A percentile compares a stretch with the other conserved stretches of the same genome.
Evolutionary conservation across 2,329 filamentous ascomycete species (phyloP).

Genomic region (Cadophora gregata): DNA sequence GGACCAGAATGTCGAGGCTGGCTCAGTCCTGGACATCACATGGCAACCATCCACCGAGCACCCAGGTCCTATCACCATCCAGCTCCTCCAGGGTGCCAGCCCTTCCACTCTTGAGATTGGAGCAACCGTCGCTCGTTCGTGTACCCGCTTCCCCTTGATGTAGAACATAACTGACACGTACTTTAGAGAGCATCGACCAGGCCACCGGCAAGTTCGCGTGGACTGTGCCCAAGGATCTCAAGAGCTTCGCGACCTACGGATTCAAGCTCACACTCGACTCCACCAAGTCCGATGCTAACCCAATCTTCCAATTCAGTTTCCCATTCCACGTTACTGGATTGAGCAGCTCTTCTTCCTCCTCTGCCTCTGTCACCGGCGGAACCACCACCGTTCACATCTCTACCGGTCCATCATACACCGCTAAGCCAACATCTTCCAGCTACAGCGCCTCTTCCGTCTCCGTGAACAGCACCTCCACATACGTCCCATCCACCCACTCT

Average conservation of each 20-base stretch:
- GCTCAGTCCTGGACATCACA: slow-evolving; percentile 55
- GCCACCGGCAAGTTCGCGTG: slow-evolving; percentile 54
- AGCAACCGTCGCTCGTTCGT: slow-evolving; percentile 58
- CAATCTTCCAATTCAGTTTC: slow-evolving; percentile 66
- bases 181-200: slow-evolving; percentile 55
- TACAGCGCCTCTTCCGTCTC: neutral
- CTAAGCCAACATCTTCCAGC: slow-evolving; percentile 9
- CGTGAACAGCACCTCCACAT: slow-evolving; percentile 16
- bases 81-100: slow-evolving; percentile 58
- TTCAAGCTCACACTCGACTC: slow-evolving; percentile 59
- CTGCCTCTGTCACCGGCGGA: slow-evolving; percentile 19
- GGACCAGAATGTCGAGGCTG: slow-evolving; percentile 54
- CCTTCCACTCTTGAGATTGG: slow-evolving; percentile 52
- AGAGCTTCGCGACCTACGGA: slow-evolving; percentile 58
- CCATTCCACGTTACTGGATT: slow-evolving; percentile 53
- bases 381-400: slow-evolving; percentile 26
- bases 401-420: slow-evolving; percentile 23
- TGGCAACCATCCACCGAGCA: slow-evolving; percentile 52
- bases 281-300: slow-evolving; percentile 46
- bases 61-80: slow-evolving; percentile 56
- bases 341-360: slow-evolving; percentile 20
- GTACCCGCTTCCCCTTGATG: neutral
- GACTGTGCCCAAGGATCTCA: slow-evolving; percentile 55
- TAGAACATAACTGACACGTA: slow-evolving; percentile 28
- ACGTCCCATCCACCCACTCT: slow-evolving; percentile 16